These are phyloP conservation scores for Tardiomyces depauwii DNA, from an alignment of 1,139 yeast genomes.

Conservation along the genomic window DNA sequence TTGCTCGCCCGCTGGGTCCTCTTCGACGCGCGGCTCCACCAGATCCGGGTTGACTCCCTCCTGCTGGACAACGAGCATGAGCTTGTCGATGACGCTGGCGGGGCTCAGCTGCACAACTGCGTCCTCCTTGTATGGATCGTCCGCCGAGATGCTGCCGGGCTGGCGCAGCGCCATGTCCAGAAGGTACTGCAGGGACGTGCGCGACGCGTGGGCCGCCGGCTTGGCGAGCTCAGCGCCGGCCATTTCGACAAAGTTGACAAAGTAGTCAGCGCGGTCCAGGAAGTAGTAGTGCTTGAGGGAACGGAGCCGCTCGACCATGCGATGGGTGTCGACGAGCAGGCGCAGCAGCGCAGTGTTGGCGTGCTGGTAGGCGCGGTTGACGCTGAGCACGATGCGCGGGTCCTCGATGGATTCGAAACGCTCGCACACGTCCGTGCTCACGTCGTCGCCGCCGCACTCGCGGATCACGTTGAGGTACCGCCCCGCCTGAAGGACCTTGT, in stretches of 20 bases:
- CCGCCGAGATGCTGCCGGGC: constrained; percentile 28
- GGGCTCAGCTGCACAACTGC: constrained; percentile 1
- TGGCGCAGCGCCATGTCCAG: constrained; percentile 30
- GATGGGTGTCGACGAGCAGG: constrained; percentile 51
- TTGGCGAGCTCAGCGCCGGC: constrained; percentile 33
- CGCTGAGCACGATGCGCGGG: constrained; percentile 40
- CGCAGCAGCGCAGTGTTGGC: constrained; percentile 57
- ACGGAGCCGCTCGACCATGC: constrained; percentile 30
- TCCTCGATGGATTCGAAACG: constrained; percentile 40
- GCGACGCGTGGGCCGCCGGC: constrained; percentile 28
- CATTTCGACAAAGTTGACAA: constrained; percentile 33
- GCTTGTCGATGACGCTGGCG: constrained; percentile 4
- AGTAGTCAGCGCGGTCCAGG: constrained; percentile 42
- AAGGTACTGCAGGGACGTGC: constrained; percentile 30
- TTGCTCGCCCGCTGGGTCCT: neutral
- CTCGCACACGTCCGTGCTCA: constrained; percentile 17
- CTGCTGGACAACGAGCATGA: neutral
- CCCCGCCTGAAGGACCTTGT: constrained; percentile 70
- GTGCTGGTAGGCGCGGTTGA: constrained; percentile 52
- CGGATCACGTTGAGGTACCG: constrained; percentile 68
- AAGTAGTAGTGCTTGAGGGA: constrained; percentile 45
- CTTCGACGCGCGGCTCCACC: neutral
- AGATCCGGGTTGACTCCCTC: neutral
- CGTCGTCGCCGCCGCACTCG: constrained; percentile 37
- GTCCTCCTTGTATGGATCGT: constrained; percentile 2